These are phyloP conservation scores for Quercus robur DNA, from an alignment of 306 rosid genomes.

Conservation along the genomic window DNA sequence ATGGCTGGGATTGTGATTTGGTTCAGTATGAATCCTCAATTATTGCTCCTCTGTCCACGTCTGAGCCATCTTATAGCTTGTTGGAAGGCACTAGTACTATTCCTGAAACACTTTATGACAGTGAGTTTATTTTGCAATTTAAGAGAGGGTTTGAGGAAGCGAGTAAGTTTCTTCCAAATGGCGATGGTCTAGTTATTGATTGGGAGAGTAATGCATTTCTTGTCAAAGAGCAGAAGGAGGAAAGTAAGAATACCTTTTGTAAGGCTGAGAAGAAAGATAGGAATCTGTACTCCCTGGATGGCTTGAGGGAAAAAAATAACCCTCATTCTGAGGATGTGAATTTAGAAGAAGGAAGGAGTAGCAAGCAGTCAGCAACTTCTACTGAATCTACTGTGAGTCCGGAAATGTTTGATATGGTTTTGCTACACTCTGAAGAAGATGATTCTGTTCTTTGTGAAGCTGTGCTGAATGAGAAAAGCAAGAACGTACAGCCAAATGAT, in stretches of 20 bases:
- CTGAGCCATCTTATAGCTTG: constrained; percentile 21
- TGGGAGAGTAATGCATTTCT: constrained; percentile 4
- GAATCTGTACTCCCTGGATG: not conserved
- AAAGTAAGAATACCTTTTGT: constrained; percentile 9
- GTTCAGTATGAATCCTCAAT: not conserved
- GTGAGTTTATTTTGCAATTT: constrained; percentile 28
- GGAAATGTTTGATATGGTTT: constrained; percentile 34
- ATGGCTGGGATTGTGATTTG: constrained; percentile 3
- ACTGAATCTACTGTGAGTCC: constrained; percentile 27
- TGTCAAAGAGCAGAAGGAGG: constrained; percentile 19
- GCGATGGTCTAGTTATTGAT: constrained; percentile 4
- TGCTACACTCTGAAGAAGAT: constrained; percentile 12
- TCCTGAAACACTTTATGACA: constrained; percentile 17
- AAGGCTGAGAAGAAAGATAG: constrained; percentile 6
- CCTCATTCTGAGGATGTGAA: constrained; percentile 9
- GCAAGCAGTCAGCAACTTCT: constrained; percentile 26
- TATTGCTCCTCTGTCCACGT: constrained; percentile 15
- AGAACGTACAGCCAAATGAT: constrained; percentile 15
- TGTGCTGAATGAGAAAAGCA: constrained; percentile 19
- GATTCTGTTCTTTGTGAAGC: constrained; percentile 18
- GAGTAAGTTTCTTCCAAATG: constrained; percentile 32
- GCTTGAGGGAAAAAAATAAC: constrained; percentile 29
- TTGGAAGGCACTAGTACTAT: constrained; percentile 16
- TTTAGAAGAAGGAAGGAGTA: constrained; percentile 26
- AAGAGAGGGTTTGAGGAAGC: constrained; percentile 37